Evolutionary conservation across 331 rosid species (phyloP).

Genomic region (Pyracantha coccinea): DNA sequence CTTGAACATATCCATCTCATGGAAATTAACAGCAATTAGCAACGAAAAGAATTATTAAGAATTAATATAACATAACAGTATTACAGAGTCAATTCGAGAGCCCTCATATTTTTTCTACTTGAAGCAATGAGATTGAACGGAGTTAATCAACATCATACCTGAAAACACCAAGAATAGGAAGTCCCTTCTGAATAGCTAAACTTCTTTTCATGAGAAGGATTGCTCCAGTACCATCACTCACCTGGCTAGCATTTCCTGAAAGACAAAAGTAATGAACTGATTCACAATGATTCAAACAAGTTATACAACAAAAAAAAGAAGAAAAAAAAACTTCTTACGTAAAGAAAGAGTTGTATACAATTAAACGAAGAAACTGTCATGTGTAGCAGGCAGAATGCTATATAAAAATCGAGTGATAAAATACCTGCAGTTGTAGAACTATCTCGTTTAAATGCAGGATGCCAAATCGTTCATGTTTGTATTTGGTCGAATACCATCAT

Average conservation of each 20-base stretch:
- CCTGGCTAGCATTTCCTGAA: conserved; percentile 85
- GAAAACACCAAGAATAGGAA: conserved; percentile 44
- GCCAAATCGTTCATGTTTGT: conserved; percentile 53
- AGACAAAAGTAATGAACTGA: background rate
- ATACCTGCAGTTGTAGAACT: conserved; percentile 89
- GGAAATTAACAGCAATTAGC: background rate
- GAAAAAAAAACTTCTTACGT: background rate
- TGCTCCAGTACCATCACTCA: conserved; percentile 91
- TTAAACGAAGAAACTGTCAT: background rate
- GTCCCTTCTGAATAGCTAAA: conserved; percentile 50
- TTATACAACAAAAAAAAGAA: conserved; percentile 6
- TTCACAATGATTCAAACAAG: background rate
- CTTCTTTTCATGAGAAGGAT: conserved; percentile 92
- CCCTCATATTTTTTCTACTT: background rate
- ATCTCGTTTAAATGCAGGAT: conserved; percentile 67
- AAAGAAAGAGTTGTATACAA: background rate
- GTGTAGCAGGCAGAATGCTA: background rate
- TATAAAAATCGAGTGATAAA: background rate
- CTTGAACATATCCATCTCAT: background rate
- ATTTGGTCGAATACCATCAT: conserved; percentile 74
- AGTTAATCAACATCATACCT: conserved; percentile 29
- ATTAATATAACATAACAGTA: too few relatives aligned
- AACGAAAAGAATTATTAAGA: background rate
- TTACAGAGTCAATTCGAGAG: background rate
- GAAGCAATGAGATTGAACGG: background rate